Base-by-base conservation (phyloP, 176 grass and related monocot species). In the Otatea glauca region DNA sequence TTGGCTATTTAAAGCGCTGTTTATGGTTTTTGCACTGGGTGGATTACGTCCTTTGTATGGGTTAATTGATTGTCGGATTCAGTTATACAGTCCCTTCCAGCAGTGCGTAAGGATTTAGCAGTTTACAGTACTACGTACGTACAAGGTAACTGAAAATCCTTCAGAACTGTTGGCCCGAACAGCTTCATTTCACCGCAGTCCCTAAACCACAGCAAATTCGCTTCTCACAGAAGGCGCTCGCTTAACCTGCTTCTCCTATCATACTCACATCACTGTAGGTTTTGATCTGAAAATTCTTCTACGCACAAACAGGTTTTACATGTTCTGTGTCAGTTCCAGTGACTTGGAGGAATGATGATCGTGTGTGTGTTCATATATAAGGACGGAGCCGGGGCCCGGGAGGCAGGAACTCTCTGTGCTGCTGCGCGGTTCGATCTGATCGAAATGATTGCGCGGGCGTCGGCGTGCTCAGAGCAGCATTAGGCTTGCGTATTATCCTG, bases 401-500 rank as follows among this genome's bases (percentile, higher is more conserved):
- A 62, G 21, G 2, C 64, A 9, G n/a, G 50, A 56, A 20, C 24
- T 38, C 32, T 58, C 23, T 55, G 10, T 34, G 18, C 27, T 49
- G 53, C 29, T 11, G 41, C 21, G 73, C 11, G 17, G 49, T 60
- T 83, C 59, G 88, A 78, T 74, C 79, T 60, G 21, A 74, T 27
- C 65, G 68, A 45, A 68, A 90, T 86, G 85, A 91, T 91, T 74
- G 75, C 75, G 23, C 68, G 74, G 80, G 61, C 84, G 18, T 87
- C 75, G 61, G 89, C 85, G 80, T 91, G 85, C 89, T 84, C 85
- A 74, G n/a, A 56, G 53, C 75, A 83, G 16, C 68, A 75, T 84
- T 90, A 84, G 80, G 61, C 85, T 82, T 81, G 13, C 51, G 18
- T 25, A 15, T 21, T 49, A 41, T 35, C 54, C 34, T 77, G 83